phyloP scores from a whole-genome alignment of 2,329 filamentous ascomycete genomes.

The Nakataea oryzae region DNA sequence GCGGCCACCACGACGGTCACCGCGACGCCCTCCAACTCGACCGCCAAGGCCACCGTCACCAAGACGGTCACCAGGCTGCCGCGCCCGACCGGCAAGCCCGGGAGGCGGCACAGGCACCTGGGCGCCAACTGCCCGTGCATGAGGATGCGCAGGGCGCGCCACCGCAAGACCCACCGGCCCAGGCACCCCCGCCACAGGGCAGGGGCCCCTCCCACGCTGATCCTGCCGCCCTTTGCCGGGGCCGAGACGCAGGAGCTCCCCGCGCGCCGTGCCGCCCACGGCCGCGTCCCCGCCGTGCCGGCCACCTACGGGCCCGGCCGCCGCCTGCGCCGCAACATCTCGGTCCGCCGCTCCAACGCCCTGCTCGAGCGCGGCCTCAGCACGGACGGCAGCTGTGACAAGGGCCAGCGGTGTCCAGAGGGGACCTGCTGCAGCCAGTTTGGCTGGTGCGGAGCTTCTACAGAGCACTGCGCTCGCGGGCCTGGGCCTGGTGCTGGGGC shows the following conservation, averaged over 20 bases:
- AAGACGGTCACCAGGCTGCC: not conserved
- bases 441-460: not conserved
- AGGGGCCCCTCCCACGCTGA: not conserved
- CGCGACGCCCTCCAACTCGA: not conserved
- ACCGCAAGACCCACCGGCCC: not conserved
- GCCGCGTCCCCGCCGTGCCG: no score
- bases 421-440: constrained; percentile 2
- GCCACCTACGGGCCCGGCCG: not conserved
- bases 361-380: not conserved
- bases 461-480: not conserved
- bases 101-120: not conserved
- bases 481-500: not conserved
- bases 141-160: not conserved
- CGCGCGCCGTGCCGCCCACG: no score
- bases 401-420: not conserved
- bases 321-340: not conserved
- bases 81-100: not conserved
- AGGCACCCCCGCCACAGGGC: not conserved
- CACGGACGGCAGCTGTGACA: not conserved
- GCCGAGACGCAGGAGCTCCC: not conserved
- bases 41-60: not conserved
- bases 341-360: no score
- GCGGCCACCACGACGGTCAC: not conserved
- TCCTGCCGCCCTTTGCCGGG: not conserved
- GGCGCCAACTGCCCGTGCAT: not conserved